These are phyloP conservation scores for Irpex sp. DNA, from an alignment of 1,284 basidiomycete species.

Conservation along the genomic window DNA sequence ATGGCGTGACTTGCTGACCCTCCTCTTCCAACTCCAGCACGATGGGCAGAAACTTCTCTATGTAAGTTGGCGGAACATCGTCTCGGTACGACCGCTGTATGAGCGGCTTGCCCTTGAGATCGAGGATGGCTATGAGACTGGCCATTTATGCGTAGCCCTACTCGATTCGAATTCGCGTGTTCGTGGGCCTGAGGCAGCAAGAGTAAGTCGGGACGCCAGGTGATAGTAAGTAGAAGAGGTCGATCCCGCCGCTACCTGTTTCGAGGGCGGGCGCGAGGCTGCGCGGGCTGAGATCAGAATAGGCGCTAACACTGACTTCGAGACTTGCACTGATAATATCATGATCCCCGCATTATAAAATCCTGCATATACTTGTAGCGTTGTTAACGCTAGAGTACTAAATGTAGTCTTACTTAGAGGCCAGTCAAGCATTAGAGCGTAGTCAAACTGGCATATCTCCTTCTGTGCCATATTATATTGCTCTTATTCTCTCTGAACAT, in stretches of 20 bases:
- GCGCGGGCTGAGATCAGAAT: neutral
- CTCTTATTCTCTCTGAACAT: neutral
- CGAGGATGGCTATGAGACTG: slow-evolving; percentile 87
- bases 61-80: slow-evolving; percentile 85
- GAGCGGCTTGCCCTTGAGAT: slow-evolving; percentile 97
- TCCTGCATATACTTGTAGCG: too few species aligned
- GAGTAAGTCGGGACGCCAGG: neutral
- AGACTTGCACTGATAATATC: neutral
- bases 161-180: neutral
- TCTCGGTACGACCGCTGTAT: slow-evolving; percentile 98
- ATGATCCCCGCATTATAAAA: neutral
- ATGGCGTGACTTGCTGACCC: slow-evolving; percentile 90
- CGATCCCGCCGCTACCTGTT: neutral
- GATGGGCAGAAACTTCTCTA: slow-evolving; percentile 94
- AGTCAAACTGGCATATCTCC: too few species aligned
- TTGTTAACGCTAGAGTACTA: too few species aligned
- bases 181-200: neutral
- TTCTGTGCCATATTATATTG: too few species aligned
- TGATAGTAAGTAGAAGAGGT: neutral
- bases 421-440: too few species aligned
- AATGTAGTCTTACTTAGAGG: too few species aligned
- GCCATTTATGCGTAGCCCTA: slow-evolving; percentile 35
- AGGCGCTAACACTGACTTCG: neutral
- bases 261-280: neutral
- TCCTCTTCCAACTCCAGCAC: slow-evolving; percentile 98